Percentiles rank a stretch among this genome's conserved stretches.
These are phyloP conservation scores for Hansenula anomala DNA, from an alignment of 1,139 yeast genomes.

Conservation along the genomic window DNA sequence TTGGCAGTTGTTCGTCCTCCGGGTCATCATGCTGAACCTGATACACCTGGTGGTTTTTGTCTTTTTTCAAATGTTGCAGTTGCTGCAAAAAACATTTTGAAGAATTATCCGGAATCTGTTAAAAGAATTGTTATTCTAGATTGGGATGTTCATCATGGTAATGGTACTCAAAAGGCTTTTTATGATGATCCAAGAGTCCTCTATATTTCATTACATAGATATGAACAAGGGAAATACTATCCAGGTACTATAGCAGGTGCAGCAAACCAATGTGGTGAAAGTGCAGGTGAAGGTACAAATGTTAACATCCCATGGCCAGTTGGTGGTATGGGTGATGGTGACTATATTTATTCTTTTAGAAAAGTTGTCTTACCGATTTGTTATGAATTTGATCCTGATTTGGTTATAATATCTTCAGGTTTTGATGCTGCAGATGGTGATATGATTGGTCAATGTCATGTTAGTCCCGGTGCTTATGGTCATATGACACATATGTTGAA, in stretches of 20 bases:
- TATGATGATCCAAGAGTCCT: conserved; percentile 85
- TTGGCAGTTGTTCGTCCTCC: conserved; percentile 97
- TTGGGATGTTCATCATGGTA: conserved; percentile 99
- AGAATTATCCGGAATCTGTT: conserved; percentile 83
- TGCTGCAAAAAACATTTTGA: conserved; percentile 83
- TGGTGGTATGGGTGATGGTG: conserved; percentile 95
- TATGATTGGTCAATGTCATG: conserved; percentile 95
- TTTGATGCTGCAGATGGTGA: conserved; percentile 99
- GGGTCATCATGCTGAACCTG: conserved; percentile 99
- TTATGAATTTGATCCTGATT: conserved; percentile 86
- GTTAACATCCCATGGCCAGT: conserved; percentile 92
- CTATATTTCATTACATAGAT: conserved; percentile 87
- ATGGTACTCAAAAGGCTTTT: conserved; percentile 94
- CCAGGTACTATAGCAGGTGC: conserved; percentile 91
- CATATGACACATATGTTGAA: conserved; percentile 93
- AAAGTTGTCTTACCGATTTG: conserved; percentile 88
- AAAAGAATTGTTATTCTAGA: conserved; percentile 80
- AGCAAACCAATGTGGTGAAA: conserved; percentile 76
- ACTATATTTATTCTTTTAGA: conserved; percentile 88
- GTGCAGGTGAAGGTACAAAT: conserved; percentile 78
- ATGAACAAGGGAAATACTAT: conserved; percentile 87
- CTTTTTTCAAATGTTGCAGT: conserved; percentile 95
- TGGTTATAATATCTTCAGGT: conserved; percentile 90
- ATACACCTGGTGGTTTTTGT: conserved; percentile 95
- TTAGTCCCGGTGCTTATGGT: conserved; percentile 93